Percentiles rank a stretch among this genome's conserved stretches.
Evolutionary conservation across 2,329 filamentous ascomycete genomes (phyloP).

Genomic region (Colletotrichum spaethianum): DNA sequence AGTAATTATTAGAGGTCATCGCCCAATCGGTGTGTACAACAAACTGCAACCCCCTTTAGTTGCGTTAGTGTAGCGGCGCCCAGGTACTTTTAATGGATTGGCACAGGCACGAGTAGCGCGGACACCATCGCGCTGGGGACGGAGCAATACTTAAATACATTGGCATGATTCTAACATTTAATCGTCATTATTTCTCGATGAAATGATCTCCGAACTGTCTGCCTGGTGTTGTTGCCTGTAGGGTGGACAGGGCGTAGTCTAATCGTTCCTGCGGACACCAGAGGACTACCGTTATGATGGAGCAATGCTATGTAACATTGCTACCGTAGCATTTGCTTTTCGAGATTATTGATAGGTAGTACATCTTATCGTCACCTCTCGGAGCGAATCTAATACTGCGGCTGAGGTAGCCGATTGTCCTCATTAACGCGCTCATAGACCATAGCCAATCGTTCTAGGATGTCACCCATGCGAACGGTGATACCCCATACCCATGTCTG

Average conservation of each 20-base stretch:
- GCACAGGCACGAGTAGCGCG: too few relatives aligned
- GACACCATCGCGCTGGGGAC: neutral
- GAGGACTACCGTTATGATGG: too few relatives aligned
- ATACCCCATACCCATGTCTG: conserved; percentile 25
- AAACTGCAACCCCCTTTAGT: too few relatives aligned
- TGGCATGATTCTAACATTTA: too few relatives aligned
- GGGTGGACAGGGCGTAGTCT: neutral
- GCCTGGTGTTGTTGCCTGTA: neutral
- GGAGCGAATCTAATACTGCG: neutral
- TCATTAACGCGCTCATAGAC: too few relatives aligned
- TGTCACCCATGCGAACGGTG: neutral
- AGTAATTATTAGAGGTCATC: too few relatives aligned
- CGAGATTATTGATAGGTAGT: neutral
- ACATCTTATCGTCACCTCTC: neutral
- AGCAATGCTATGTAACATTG: neutral
- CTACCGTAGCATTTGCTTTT: neutral
- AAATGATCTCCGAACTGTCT: neutral
- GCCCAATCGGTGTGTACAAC: too few relatives aligned
- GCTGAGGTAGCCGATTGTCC: too few relatives aligned
- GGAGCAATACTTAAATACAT: too few relatives aligned
- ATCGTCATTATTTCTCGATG: rapidly evolving
- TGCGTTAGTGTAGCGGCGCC: too few relatives aligned
- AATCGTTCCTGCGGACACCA: neutral
- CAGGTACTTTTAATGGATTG: too few relatives aligned
- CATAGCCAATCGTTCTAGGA: too few relatives aligned